Base-by-base conservation (phyloP, 176 grass and related monocot genomes). In the barley (Hordeum vulgare) region DNA sequence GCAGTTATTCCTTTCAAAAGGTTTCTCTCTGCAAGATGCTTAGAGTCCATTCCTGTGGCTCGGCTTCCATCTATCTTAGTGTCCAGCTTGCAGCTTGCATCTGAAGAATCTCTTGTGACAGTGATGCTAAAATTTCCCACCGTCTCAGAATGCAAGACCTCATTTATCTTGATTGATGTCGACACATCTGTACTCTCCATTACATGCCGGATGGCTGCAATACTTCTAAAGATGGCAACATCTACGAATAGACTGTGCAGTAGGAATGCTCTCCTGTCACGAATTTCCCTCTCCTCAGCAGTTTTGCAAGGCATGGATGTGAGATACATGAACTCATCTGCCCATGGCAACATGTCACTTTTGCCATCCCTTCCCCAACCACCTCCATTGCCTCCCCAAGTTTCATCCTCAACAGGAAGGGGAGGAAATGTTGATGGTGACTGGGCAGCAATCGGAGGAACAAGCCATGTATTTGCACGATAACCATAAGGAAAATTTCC, bases 1-100 rank as follows among this genome's bases (percentile, higher is more conserved):
- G 96, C 93, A 76, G 96, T 94, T 76, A 99, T 96, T 92, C 96
- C 96, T 88, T 99, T 99, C 36, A 99, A 88, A 69, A 99, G 87
- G 90, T 96, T 99, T 75, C 86, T 92, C 88, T 94, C 85, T 12
- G 86, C 85, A 75, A 99, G 91, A 91, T 87, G 78, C 42, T 86
- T 88, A 4, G 71, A 87, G 60, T 99, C 87, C 81, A 94, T 90
- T 63, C 91, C 93, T 75, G 82, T 85, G 4, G 75, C 85, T 82
- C 28, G 75, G 40, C 60, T 85, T 68, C 96, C 96, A 89, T 99
- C 96, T 75, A 99, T 90, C 76, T 96, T 99, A 26, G 96, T 92
- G 86, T 99, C 96, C 68, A 99, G 67, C 85, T 99, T 99, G 75
- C 87, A 92, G 86, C 96, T 96, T 89, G 93, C 96, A 89, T 96